Base-by-base conservation (phyloP, 495 filamentous ascomycete genomes). In the Neurospora sp. region DNA sequence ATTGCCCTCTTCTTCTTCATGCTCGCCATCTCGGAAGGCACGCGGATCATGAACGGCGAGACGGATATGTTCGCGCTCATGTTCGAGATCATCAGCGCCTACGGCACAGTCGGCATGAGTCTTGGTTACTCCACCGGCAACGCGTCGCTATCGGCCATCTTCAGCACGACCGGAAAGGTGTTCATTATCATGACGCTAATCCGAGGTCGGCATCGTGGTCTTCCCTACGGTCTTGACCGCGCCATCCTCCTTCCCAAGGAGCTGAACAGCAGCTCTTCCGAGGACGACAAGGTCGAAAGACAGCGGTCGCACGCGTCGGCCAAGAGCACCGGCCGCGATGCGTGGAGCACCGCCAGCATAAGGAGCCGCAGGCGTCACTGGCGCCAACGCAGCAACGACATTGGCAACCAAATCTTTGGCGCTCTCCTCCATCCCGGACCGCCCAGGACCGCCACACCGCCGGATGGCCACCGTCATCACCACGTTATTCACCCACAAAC, bases 121-220 rank as follows among this genome's bases (percentile, higher is more conserved):
- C 86, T 99, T 3, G 96, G 96, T 7, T 97, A 94, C 70, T 86
- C 92, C 0, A 82, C 79, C 10, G 85, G 87, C 77, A 91, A 97
- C 74, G 86, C 92, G 7, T 93, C 91, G 0, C 94, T 99, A 76
- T 92, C 88, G 22, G 89, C 86, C 4, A 87, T 97, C 74, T 97
- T 99, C 78, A 86, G 84, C 7, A 86, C 90, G 5, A 78, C 97
- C 11, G 92, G 91, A n/a, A 98, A 97, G 76, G 88, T 99, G 38
- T 90, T 98, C 48, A 91, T 99, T 73, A 91, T 97, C 53, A 92
- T 93, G 38, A 97, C 97, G 94, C 91, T 96, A 83, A 87, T 98
- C 48, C 92, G 95, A 77, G 95, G 95, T 31, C 87, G 95, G 1
- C 96, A 98, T 79, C 92, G 95, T 82, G 95, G 96, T 39, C 83